A percentile compares a stretch with the other conserved stretches of the same genome.
Evolutionary conservation across 169 alveolate species (phyloP).

Genomic region (Gregarina niphandrodes): DNA sequence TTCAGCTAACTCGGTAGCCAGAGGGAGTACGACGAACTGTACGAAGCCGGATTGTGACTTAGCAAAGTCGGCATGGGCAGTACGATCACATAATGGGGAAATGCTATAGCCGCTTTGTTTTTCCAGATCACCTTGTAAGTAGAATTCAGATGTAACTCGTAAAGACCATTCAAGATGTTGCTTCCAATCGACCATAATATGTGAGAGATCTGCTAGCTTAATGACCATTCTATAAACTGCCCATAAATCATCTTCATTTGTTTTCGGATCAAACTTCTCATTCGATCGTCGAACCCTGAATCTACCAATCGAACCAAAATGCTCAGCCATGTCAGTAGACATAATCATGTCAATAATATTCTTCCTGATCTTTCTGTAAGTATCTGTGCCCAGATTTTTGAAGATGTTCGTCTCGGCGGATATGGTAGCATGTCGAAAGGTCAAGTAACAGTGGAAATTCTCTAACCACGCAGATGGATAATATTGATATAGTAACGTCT

Average conservation of each 20-base stretch:
- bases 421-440: neutral
- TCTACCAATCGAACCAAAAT: neutral
- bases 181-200: neutral
- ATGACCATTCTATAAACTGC: neutral
- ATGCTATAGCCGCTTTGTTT: conserved; percentile 22
- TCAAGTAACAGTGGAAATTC: neutral
- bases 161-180: conserved; percentile 18
- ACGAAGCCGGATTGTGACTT: conserved; percentile 31
- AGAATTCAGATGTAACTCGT: conserved; percentile 31
- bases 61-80: conserved; percentile 19
- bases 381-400: neutral
- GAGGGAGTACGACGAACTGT: conserved; percentile 23
- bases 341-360: neutral
- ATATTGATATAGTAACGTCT: neutral
- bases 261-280: neutral
- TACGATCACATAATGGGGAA: conserved; percentile 32
- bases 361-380: neutral
- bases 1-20: conserved; percentile 4
- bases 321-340: neutral
- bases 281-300: neutral
- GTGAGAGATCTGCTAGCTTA: neutral
- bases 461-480: neutral
- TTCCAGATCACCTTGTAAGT: conserved; percentile 40
- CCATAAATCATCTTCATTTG: neutral
- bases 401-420: neutral